Base-by-base conservation (phyloP, 1,284 basidiomycete species). In the Omphalotus olearius region DNA sequence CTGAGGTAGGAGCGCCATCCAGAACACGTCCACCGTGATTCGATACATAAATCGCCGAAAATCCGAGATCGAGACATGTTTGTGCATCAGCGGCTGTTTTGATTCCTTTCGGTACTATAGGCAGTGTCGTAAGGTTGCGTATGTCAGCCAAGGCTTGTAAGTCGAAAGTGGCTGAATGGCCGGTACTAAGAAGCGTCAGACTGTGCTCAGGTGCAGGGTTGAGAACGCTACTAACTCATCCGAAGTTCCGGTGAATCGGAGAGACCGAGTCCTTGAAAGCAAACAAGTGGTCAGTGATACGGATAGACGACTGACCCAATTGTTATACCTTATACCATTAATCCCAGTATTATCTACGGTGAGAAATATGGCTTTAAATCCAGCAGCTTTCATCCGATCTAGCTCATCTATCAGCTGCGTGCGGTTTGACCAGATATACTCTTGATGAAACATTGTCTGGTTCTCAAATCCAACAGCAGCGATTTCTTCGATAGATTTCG, bases 21-120 rank as follows among this genome's bases (percentile, higher is more conserved):
- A 70, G 59, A 26, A 66, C 63, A 28, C 69, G 61, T 10, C 69
- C 69, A 26, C 69, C 69, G 47, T 69, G 67, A 54, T 70, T 70
- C 6, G 63, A 66, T 9, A 72, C 57, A 35, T 66, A 64, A 13
- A 69, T 61, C 3, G 68, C 70, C 23, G 57, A 58, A 50, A 68
- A 65, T 1, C 69, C 69, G 18, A 65, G 55, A 33, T 70, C 59
- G 14, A 66, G 56, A 20, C 67, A 68, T n/a, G 57, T 56, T 11
- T 64, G 57, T 1, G 69, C 69, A 50, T 69, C 67, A 50, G 65
- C 62, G 50, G 54, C 58, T 4, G 62, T 63, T 36, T 62, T 61
- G 37, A 69, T 65, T 3, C 68, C 68, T 41, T 65, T 65, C 6
- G 62, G 62, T 18, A 65, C 60, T 43, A 65, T 58, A 7, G 63